Percentiles rank a stretch among this genome's conserved stretches.
These are phyloP conservation scores for Solanum sparsipilum DNA, from an alignment of 257 asterid genomes.

Conservation along the genomic window DNA sequence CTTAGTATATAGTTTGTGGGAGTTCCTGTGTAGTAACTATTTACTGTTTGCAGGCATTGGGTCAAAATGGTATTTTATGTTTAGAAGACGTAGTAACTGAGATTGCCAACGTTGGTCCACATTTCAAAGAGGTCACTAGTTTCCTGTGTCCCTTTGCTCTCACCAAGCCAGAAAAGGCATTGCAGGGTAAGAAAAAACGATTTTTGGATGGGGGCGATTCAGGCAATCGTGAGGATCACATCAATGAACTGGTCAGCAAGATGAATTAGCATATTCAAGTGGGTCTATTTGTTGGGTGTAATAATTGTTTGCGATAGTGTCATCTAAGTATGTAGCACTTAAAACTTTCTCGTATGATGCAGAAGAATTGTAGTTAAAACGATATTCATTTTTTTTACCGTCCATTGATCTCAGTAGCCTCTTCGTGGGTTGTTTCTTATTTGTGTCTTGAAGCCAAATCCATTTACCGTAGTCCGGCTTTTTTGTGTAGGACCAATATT, in stretches of 20 bases:
- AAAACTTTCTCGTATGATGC: not conserved
- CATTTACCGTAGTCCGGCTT: not conserved
- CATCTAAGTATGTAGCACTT: not conserved
- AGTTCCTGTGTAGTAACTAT: not conserved
- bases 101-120: constrained; percentile 50
- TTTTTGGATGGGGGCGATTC: constrained; percentile 83
- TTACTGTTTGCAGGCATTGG: constrained; percentile 44
- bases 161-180: constrained; percentile 67
- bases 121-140: constrained; percentile 48
- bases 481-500: not conserved
- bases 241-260: constrained; percentile 64
- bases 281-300: not conserved
- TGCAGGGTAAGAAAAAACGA: constrained; percentile 65
- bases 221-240: constrained; percentile 62
- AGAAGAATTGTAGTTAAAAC: not conserved
- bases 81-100: constrained; percentile 79
- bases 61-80: constrained; percentile 59
- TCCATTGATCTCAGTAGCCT: not conserved
- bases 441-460: not conserved
- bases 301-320: not conserved
- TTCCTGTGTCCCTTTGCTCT: constrained; percentile 72
- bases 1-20: not conserved
- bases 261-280: constrained; percentile 49
- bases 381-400: not conserved
- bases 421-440: not conserved